These are phyloP conservation scores for Penicillium frequentans DNA, from an alignment of 2,329 filamentous ascomycete species.

Conservation along the genomic window DNA sequence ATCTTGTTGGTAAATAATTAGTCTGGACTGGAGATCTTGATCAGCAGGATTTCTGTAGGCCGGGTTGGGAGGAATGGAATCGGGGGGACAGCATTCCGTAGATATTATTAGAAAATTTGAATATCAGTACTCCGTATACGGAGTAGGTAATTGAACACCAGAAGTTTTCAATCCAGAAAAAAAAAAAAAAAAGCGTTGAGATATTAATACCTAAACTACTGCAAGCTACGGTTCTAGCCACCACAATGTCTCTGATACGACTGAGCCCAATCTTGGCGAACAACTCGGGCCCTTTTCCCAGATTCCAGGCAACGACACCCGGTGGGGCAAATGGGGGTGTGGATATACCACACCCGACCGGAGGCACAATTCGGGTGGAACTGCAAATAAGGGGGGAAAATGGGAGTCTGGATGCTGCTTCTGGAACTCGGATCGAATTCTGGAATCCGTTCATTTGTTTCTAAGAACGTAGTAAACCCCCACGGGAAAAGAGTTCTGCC, in stretches of 20 bases:
- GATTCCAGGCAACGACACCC: constrained; percentile 1
- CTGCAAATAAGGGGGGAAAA: constrained; percentile 4
- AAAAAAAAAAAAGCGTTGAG: no score
- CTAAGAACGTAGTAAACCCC: neutral
- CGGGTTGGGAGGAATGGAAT: neutral
- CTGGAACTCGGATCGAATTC: constrained; percentile 9
- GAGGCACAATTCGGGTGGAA: constrained; percentile 7
- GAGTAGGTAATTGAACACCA: neutral
- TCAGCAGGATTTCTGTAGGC: neutral
- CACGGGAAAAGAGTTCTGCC: constrained; percentile 10
- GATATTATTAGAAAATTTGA: neutral
- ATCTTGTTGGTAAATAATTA: neutral
- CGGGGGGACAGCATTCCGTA: neutral
- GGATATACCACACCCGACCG: neutral
- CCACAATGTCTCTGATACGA: neutral
- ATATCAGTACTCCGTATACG: neutral
- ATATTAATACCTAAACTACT: neutral
- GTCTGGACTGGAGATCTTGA: neutral
- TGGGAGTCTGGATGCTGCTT: constrained; percentile 2
- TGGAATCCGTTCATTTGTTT: neutral
- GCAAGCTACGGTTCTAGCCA: neutral
- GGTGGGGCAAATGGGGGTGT: neutral
- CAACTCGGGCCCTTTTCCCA: neutral
- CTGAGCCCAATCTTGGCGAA: neutral
- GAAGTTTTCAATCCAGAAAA: neutral